Evolutionary conservation across 2,329 filamentous ascomycete genomes (phyloP).

Genomic region (Nigrograna mackinnonii): DNA sequence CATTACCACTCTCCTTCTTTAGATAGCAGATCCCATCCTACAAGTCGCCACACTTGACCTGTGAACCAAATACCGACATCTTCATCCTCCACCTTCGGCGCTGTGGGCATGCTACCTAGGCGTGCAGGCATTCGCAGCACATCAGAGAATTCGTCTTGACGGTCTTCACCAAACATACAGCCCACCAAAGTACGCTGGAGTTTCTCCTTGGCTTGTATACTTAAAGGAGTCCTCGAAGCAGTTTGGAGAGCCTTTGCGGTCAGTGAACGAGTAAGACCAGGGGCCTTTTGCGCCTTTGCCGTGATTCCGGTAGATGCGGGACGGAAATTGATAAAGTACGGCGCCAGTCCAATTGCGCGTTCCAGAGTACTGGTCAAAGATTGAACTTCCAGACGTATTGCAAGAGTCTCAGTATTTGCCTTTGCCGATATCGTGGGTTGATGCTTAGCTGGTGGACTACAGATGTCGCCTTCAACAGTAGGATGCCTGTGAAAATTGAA

Average conservation of each 20-base stretch:
- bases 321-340: conserved; percentile 36
- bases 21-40: conserved; percentile 60
- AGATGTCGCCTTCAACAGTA: conserved; percentile 31
- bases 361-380: conserved; percentile 47
- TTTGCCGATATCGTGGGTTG: conserved; percentile 9
- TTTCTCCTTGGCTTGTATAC: conserved; percentile 43
- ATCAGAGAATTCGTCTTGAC: conserved; percentile 44
- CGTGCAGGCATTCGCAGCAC: conserved; percentile 44
- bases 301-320: conserved; percentile 10
- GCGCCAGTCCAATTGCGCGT: conserved; percentile 42
- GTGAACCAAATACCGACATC: conserved; percentile 58
- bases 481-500: conserved; percentile 38
- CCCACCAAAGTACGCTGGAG: conserved; percentile 50
- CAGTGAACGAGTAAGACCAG: conserved; percentile 21
- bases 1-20: conserved; percentile 2
- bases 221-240: conserved; percentile 34
- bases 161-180: conserved; percentile 45
- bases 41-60: conserved; percentile 58
- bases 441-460: conserved; percentile 9
- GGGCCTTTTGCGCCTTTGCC: conserved; percentile 5
- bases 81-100: conserved; percentile 42
- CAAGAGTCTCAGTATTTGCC: conserved; percentile 23
- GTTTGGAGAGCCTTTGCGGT: conserved; percentile 25
- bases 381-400: conserved; percentile 40
- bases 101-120: conserved; percentile 23